These are phyloP conservation scores for Vanderwaltozyma polyspora DNA, from an alignment of 805 yeast genomes.

Conservation along the genomic window DNA sequence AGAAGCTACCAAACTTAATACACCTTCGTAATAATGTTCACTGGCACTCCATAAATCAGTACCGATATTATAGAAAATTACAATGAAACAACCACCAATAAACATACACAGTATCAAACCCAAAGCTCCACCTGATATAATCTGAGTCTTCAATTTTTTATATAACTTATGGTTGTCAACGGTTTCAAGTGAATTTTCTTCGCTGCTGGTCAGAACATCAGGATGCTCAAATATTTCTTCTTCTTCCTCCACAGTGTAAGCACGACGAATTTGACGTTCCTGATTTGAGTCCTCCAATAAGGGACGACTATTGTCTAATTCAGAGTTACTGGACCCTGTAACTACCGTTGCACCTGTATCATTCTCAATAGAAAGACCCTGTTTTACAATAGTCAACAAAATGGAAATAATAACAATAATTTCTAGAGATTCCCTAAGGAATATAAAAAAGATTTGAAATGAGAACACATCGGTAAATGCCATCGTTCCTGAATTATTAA, in stretches of 20 bases:
- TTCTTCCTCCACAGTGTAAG: conserved; percentile 3
- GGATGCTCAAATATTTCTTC: conserved; percentile 2
- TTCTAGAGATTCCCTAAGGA: conserved; percentile 63
- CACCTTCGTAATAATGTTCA: conserved; percentile 84
- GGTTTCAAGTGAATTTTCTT: conserved; percentile 7
- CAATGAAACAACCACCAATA: conserved; percentile 62
- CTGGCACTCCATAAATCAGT: conserved; percentile 79
- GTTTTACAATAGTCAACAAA: conserved; percentile 57
- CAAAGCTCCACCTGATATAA: conserved; percentile 67
- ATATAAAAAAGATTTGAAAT: conserved; percentile 62
- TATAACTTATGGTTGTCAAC: conserved; percentile 28
- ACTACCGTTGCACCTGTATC: not conserved
- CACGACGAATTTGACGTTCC: not conserved
- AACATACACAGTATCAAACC: conserved; percentile 62
- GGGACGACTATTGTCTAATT: not conserved
- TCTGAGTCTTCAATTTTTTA: conserved; percentile 47
- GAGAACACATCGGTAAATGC: conserved; percentile 44
- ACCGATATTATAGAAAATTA: conserved; percentile 64
- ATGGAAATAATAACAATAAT: conserved; percentile 69
- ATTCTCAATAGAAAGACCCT: conserved; percentile 34
- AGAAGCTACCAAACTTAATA: conserved; percentile 67
- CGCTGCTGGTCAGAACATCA: conserved; percentile 3
- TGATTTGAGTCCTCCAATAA: not conserved
- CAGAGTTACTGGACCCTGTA: not conserved
- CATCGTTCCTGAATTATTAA: conserved; percentile 10